phyloP scores from a whole-genome alignment of 768 basidiomycete species.

The Mrakia gelida region DNA sequence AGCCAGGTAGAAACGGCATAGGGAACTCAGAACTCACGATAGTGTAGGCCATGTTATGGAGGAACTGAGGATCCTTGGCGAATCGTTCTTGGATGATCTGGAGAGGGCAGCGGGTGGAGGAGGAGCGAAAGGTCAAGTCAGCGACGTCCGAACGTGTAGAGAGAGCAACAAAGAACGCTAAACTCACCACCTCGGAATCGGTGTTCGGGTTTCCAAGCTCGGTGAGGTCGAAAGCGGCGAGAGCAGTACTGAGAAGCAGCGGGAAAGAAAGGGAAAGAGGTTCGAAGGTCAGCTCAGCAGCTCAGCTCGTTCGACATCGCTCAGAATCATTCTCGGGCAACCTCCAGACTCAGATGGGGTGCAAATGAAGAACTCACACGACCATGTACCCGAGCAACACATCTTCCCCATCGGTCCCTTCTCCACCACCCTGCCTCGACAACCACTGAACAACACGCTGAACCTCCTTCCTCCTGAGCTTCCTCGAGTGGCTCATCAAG shows the following conservation, averaged over 20 bases:
- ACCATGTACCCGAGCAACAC: constrained; percentile 34
- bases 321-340: neutral
- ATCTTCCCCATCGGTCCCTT: constrained; percentile 17
- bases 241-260: constrained; percentile 32
- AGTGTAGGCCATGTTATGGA: constrained; percentile 30
- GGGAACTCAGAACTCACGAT: constrained; percentile 23
- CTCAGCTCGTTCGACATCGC: too few relatives aligned
- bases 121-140: neutral
- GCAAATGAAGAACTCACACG: constrained; percentile 27
- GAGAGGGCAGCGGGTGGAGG: too few relatives aligned
- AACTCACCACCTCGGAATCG: constrained; percentile 27
- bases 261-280: constrained; percentile 31
- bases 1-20: constrained; percentile 11
- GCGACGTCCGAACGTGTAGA: neutral
- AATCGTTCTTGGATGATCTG: constrained; percentile 32
- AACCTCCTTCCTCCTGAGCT: constrained; percentile 59
- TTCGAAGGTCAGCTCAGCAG: constrained; percentile 30
- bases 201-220: constrained; percentile 21
- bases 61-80: constrained; percentile 31
- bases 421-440: constrained; percentile 38
- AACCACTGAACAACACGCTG: constrained; percentile 69
- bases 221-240: constrained; percentile 29
- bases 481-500: constrained; percentile 61
- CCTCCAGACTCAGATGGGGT: neutral
- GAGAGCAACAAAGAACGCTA: neutral